Evolutionary conservation across 345 rosid genomes (phyloP).

Genomic region (Melaleuca quinquenervia): DNA sequence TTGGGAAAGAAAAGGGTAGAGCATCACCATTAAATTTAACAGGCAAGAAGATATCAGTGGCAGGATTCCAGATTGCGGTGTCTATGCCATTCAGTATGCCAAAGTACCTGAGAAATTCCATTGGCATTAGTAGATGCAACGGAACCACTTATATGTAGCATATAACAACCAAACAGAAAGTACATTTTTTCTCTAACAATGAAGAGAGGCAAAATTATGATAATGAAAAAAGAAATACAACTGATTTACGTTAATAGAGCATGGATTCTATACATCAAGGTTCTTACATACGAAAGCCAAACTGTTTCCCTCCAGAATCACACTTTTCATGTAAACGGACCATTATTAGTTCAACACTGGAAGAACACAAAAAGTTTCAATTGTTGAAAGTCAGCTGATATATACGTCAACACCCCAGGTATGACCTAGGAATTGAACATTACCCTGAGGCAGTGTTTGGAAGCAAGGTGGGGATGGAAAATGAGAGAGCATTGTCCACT

Average conservation of each 20-base stretch:
- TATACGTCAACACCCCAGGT: background rate
- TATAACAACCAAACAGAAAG: background rate
- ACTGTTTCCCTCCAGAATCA: background rate
- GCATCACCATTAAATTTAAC: conserved; percentile 33
- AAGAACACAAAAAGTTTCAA: background rate
- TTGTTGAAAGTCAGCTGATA: background rate
- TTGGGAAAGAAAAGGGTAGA: background rate
- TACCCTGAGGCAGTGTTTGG: background rate
- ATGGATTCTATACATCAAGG: background rate
- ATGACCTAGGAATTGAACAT: background rate
- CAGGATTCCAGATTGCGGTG: conserved; percentile 41
- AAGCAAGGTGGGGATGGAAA: background rate
- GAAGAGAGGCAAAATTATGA: background rate
- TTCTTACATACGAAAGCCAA: background rate
- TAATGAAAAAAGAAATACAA: background rate
- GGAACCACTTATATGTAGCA: background rate
- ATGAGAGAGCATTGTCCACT: background rate
- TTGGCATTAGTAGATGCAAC: background rate
- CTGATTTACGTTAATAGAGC: background rate
- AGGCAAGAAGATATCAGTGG: conserved; percentile 35
- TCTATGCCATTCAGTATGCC: conserved; percentile 49
- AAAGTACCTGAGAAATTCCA: conserved; percentile 27
- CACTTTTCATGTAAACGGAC: background rate
- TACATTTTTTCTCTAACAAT: background rate
- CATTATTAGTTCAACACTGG: background rate